phyloP scores from a whole-genome alignment of 768 basidiomycete species.

The Clitopilus hobsonii region DNA sequence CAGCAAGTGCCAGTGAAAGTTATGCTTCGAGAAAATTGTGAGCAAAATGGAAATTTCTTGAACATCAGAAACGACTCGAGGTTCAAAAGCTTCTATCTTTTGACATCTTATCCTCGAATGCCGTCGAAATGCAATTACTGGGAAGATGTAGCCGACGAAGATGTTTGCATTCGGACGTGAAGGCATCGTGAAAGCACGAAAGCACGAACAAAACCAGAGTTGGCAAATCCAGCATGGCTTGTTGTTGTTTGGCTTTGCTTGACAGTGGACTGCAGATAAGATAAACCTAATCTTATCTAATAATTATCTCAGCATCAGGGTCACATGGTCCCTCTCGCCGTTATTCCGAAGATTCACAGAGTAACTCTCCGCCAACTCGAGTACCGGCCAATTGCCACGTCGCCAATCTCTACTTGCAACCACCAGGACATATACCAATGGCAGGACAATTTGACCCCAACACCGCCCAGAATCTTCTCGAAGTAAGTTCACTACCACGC shows the following conservation, averaged over 20 bases:
- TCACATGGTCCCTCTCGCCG: background rate
- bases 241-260: background rate
- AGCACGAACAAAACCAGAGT: background rate
- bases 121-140: too few relatives aligned
- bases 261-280: background rate
- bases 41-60: too few relatives aligned
- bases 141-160: too few relatives aligned
- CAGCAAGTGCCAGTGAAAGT: background rate
- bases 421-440: slow-evolving; percentile 8
- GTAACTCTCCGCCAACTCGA: background rate
- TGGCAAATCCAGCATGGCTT: background rate
- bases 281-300: background rate
- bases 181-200: background rate
- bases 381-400: background rate
- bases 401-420: background rate
- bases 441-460: slow-evolving; percentile 72
- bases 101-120: too few relatives aligned
- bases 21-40: too few relatives aligned
- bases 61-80: too few relatives aligned
- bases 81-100: too few relatives aligned
- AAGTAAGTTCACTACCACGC: slow-evolving; percentile 45
- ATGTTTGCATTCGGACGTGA: too few relatives aligned
- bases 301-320: background rate
- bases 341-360: background rate
- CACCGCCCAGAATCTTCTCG: slow-evolving; percentile 86